Evolutionary conservation across 2,329 filamentous ascomycete genomes (phyloP), one percentile per base, ranked within the genome.

Genomic region (Colletotrichum karsti): DNA sequence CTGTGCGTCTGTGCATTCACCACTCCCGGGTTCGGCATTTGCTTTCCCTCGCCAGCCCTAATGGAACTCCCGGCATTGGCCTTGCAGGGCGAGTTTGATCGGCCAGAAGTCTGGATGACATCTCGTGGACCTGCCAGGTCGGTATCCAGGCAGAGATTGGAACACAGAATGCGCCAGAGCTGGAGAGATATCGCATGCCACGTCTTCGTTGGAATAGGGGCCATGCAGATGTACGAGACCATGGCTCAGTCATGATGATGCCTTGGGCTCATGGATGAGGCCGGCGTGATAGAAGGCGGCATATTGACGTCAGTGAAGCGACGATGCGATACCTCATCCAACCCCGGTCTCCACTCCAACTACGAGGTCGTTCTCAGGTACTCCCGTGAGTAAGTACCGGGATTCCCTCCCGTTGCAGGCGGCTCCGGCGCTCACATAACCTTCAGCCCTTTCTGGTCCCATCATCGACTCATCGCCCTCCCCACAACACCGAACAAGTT

Each of bases 401-500:
- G 37, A 37, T 33, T 24, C 20, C n/a, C 46, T 53, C 18, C 37
- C 44, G 59, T 35, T n/a, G 30, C 39, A 54, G 30, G 42, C 64
- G 44, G 59, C 44, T 53, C 59, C 44, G 51, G 35, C 35, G 51
- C 44, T 63, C 63, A 63, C 63, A 41, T 56, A 58, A 67, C 37
- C 37, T 46, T 51, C 12, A 26, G 15, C 20, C 7, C 18, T 15
- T 53, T 53, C 24, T 67, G 42, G 35, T 30, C 51, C 44, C 59
- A 48, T 57, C 35, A 54, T 58, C 64, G 53, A 63, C 22, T 37
- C 44, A 67, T 54, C 59, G 10, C 5, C 26, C 24, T 39, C 59
- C 30, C 51, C 28, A 37, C 42, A 48, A 4, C 35, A 67, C 35
- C 30, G 51, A 53, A 53, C 35, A 44, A 63, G 12, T 33, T 39